Evolutionary conservation across 345 rosid species (phyloP).

Genomic region (Angophora floribunda): DNA sequence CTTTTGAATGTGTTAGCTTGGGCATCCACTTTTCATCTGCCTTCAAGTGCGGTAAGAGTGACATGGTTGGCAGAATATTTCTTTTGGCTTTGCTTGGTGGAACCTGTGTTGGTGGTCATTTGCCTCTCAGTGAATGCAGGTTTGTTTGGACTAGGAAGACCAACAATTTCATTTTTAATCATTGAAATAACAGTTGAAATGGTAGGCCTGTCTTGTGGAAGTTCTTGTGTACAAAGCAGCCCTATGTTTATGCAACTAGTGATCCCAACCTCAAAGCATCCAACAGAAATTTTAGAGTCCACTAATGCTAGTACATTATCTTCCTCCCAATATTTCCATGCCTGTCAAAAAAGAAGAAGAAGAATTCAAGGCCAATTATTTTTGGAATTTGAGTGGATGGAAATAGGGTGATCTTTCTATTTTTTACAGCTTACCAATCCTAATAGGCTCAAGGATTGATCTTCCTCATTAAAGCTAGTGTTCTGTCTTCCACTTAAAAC

Average conservation of each 20-base stretch:
- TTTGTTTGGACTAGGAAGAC: slow-evolving; percentile 3
- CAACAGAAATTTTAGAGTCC: not conserved
- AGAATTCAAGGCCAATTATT: not conserved
- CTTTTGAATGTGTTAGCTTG: not conserved
- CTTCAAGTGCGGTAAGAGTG: not conserved
- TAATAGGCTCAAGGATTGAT: slow-evolving; percentile 6
- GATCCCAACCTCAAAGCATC: not conserved
- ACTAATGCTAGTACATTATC: not conserved
- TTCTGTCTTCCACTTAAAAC: slow-evolving; percentile 30
- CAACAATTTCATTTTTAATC: slow-evolving; percentile 7
- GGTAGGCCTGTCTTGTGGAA: slow-evolving; percentile 14
- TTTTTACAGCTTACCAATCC: slow-evolving; percentile 15
- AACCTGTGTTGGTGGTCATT: not conserved
- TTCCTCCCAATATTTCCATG: not conserved
- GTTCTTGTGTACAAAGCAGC: slow-evolving; percentile 12
- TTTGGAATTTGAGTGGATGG: not conserved
- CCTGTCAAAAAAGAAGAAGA: not conserved
- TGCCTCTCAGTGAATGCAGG: not conserved
- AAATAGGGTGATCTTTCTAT: not conserved
- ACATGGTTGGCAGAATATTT: not conserved
- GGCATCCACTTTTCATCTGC: not conserved
- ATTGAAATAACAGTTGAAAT: slow-evolving; percentile 8
- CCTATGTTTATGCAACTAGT: slow-evolving; percentile 6
- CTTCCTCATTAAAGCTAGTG: slow-evolving; percentile 16
- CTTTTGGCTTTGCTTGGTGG: not conserved